These are phyloP conservation scores for Citrullus amarus DNA, from an alignment of 306 rosid genomes.

Conservation along the genomic window DNA sequence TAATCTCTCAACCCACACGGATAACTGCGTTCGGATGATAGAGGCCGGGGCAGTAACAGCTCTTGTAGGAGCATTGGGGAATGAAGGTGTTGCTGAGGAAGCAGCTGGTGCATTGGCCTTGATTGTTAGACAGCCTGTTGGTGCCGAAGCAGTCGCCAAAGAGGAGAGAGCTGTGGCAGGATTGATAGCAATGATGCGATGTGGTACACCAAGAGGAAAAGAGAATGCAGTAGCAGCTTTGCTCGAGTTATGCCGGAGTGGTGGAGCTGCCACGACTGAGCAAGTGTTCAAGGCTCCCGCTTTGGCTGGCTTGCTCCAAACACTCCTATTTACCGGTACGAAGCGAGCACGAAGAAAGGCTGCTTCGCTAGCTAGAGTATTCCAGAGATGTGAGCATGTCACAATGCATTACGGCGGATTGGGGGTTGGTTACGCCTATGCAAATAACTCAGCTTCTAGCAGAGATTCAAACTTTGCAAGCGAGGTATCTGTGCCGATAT, in stretches of 20 bases:
- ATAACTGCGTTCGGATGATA: conserved; percentile 63
- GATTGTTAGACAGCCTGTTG: conserved; percentile 64
- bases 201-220: conserved; percentile 84
- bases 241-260: conserved; percentile 88
- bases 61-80: conserved; percentile 58
- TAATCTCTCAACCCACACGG: conserved; percentile 75
- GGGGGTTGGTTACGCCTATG: conserved; percentile 64
- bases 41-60: conserved; percentile 72
- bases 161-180: conserved; percentile 69
- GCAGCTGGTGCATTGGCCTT: conserved; percentile 82
- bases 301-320: conserved; percentile 76
- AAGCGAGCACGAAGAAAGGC: conserved; percentile 94
- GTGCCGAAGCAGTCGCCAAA: conserved; percentile 57
- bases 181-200: conserved; percentile 72
- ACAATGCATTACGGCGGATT: conserved; percentile 65
- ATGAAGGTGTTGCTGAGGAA: conserved; percentile 85
- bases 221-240: conserved; percentile 95
- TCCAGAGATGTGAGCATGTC: conserved; percentile 61
- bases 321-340: conserved; percentile 73
- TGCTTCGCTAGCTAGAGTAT: conserved; percentile 86
- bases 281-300: conserved; percentile 74
- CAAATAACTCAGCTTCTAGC: conserved; percentile 52
- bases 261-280: conserved; percentile 69
- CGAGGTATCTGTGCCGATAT: conserved; percentile 68
- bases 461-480: conserved; percentile 58